Conservation (phyloP, 352 stramenopile species). For the Phytophthora foliorum region DNA sequence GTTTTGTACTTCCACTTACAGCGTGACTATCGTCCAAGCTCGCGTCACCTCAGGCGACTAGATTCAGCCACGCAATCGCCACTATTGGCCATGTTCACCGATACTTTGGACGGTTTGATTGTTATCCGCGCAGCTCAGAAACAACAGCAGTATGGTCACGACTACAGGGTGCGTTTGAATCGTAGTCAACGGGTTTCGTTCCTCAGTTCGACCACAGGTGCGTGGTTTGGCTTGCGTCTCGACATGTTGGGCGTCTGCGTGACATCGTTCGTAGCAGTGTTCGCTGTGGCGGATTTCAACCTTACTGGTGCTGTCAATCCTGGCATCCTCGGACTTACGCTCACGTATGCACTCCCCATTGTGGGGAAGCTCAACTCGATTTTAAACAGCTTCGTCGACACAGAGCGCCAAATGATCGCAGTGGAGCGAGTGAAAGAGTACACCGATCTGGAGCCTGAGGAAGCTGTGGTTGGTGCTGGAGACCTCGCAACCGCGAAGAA, state of each 20-base stretch:
- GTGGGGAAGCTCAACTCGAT: slow-evolving; percentile 90
- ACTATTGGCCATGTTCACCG: slow-evolving; percentile 77
- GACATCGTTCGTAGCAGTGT: slow-evolving; percentile 83
- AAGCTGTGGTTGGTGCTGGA: slow-evolving; percentile 30
- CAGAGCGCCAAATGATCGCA: slow-evolving; percentile 93
- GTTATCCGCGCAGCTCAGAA: slow-evolving; percentile 71
- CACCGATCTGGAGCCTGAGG: slow-evolving; percentile 59
- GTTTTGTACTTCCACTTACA: slow-evolving; percentile 78
- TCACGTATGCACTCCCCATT: slow-evolving; percentile 92
- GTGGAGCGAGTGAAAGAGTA: slow-evolving; percentile 93
- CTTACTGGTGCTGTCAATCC: slow-evolving; percentile 63
- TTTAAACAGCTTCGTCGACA: slow-evolving; percentile 88
- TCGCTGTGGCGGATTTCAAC: slow-evolving; percentile 80
- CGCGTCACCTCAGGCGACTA: slow-evolving; percentile 76
- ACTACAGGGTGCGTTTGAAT: slow-evolving; percentile 63
- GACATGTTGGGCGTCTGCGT: slow-evolving; percentile 87
- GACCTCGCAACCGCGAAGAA: slow-evolving; percentile 14
- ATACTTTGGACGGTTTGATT: slow-evolving; percentile 75
- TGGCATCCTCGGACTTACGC: slow-evolving; percentile 86
- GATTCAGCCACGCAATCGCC: slow-evolving; percentile 80
- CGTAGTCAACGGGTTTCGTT: slow-evolving; percentile 84
- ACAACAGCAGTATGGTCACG: slow-evolving; percentile 48
- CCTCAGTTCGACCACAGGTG: slow-evolving; percentile 68
- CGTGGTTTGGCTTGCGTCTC: slow-evolving; percentile 89
- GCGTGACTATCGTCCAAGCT: slow-evolving; percentile 71